Percentiles rank a stretch among this genome's conserved stretches.
phyloP scores from a whole-genome alignment of 2,329 filamentous ascomycete species.

The Thyridium curvatum region DNA sequence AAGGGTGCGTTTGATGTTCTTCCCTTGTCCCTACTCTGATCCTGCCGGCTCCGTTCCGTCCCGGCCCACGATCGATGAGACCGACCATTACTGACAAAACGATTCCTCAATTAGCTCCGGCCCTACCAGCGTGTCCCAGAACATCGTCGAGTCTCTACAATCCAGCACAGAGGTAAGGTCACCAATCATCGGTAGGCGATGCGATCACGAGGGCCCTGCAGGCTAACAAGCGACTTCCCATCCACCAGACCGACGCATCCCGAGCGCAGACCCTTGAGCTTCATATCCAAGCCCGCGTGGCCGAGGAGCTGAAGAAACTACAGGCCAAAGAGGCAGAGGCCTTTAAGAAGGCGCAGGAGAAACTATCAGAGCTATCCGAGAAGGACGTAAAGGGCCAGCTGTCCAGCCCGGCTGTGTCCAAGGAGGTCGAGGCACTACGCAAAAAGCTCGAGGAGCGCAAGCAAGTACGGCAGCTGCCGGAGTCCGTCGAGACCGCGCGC shows the following conservation, averaged over 20 bases:
- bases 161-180: slow-evolving; percentile 71
- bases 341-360: slow-evolving; percentile 63
- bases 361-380: slow-evolving; percentile 38
- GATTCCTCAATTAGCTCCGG: slow-evolving; percentile 29
- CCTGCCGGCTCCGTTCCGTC: slow-evolving; percentile 2
- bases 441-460: slow-evolving; percentile 55
- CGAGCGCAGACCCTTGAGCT: slow-evolving; percentile 79
- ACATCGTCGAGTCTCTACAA: slow-evolving; percentile 77
- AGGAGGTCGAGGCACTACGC: slow-evolving; percentile 53
- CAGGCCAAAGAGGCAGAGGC: slow-evolving; percentile 63
- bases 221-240: background rate
- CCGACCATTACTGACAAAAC: slow-evolving; percentile 9
- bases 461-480: slow-evolving; percentile 63
- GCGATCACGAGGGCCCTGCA: background rate
- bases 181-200: background rate
- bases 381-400: slow-evolving; percentile 19
- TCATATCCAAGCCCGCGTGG: slow-evolving; percentile 81
- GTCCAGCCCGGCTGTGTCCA: slow-evolving; percentile 44
- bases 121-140: slow-evolving; percentile 62
- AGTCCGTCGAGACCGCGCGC: slow-evolving; percentile 67
- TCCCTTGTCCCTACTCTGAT: background rate
- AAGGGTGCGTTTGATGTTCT: slow-evolving; percentile 38
- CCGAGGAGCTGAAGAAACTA: slow-evolving; percentile 76
- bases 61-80: background rate
- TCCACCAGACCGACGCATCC: slow-evolving; percentile 73